Base-by-base conservation (phyloP, 2,329 filamentous ascomycete species). In the Talaromyces atroroseus region DNA sequence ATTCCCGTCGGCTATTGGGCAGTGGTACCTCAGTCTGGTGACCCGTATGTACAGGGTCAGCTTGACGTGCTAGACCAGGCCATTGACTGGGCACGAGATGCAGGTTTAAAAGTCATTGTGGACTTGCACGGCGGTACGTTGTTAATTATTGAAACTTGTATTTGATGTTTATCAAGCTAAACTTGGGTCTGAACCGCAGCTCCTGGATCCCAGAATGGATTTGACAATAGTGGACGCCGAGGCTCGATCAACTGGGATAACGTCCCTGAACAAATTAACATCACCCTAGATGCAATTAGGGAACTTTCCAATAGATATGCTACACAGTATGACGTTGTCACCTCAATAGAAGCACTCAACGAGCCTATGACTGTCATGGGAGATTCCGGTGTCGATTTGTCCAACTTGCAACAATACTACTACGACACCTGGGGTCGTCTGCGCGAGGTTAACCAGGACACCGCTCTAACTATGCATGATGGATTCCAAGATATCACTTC, bases 1-100 rank as follows among this genome's bases (percentile, higher is more conserved):
- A 86, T 87, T 54, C 84, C 84, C 1, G 76, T 87, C 51, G 84
- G 84, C 5, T 86, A 86, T 66, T 87, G 84, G 84, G 83, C 83
- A 34, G 69, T 84, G 11, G 72, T 76, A 46, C 77, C 78, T 1
- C 67, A 78, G 26, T 68, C 76, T 6, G 80, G 76, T 6, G 82
- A 85, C 53, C 83, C 83, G 18, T 87, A 83, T 62, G 80, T 87
- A 5, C 76, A 83, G 63, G 84, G 84, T 40, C 83, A 85, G 59
- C 76, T 85, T 47, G 69, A 78, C 16, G 77, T 79, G 63, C 74
- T 87, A 10, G 81, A 84, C 57, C 65, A 78, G 59, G 80, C 83
- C 23, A 74, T 86, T 55, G 68, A 72, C 59, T 85, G 85, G 81
- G 86, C 85, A 11, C 70, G 78, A 57, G 71, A 66, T 46, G 75